Conservation (phyloP, 2,329 filamentous ascomycete genomes). For the Fusarium pseudonygamai region DNA sequence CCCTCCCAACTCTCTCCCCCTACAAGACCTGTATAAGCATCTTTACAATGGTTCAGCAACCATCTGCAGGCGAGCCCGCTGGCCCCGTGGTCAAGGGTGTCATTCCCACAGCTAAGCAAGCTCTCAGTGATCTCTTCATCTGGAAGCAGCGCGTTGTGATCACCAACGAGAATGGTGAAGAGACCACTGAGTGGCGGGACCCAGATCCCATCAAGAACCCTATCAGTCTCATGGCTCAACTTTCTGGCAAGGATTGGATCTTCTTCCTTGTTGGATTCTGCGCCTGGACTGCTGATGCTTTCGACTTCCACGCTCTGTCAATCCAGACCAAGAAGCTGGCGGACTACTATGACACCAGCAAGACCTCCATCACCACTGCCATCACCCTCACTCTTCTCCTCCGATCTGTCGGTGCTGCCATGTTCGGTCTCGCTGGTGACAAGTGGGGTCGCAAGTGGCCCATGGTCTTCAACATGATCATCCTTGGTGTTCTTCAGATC, state of each 20-base stretch:
- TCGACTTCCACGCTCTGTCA: slow-evolving; percentile 83
- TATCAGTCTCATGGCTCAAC: slow-evolving; percentile 71
- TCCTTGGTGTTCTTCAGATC: slow-evolving; percentile 73
- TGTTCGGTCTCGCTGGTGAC: slow-evolving; percentile 82
- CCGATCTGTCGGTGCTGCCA: slow-evolving; percentile 76
- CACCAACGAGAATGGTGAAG: slow-evolving; percentile 71
- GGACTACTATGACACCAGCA: slow-evolving; percentile 58
- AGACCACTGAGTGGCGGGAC: slow-evolving; percentile 72
- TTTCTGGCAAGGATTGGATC: slow-evolving; percentile 74
- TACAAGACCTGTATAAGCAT: not conserved
- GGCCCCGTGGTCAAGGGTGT: slow-evolving; percentile 75
- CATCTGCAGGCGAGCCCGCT: slow-evolving; percentile 58
- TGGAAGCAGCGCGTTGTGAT: slow-evolving; percentile 80
- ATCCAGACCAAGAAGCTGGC: slow-evolving; percentile 80
- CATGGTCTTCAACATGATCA: slow-evolving; percentile 82
- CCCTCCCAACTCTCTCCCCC: not conserved
- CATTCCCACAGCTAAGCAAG: slow-evolving; percentile 71
- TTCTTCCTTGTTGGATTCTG: slow-evolving; percentile 79
- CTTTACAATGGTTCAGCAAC: slow-evolving; percentile 8
- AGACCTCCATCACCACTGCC: slow-evolving; percentile 76
- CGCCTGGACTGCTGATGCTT: slow-evolving; percentile 84
- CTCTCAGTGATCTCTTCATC: slow-evolving; percentile 71
- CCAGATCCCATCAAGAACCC: slow-evolving; percentile 76
- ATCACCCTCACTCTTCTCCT: slow-evolving; percentile 81
- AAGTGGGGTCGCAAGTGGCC: slow-evolving; percentile 85